Conservation (phyloP, 257 asterid genomes). For the Solanum bulbocastanum region DNA sequence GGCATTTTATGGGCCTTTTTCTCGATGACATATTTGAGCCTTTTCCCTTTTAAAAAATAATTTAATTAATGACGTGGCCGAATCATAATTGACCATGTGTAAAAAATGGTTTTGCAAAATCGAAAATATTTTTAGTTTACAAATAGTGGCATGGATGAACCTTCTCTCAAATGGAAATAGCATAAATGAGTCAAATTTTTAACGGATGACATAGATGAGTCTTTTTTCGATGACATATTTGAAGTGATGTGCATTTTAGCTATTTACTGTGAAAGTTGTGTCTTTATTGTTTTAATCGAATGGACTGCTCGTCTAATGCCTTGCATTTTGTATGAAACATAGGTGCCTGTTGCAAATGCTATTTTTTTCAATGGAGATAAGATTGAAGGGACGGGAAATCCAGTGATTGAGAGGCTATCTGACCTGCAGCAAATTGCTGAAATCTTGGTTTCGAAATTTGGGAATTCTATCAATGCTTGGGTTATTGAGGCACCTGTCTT, state of each 20-base stretch:
- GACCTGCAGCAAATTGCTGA: constrained; percentile 66
- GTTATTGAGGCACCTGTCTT: constrained; percentile 75
- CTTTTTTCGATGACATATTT: neutral
- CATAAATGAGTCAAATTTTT: too few species aligned
- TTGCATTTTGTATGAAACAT: neutral
- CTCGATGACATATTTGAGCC: neutral
- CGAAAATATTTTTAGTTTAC: too few species aligned
- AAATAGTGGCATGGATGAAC: neutral
- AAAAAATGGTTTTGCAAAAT: too few species aligned
- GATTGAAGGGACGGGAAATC: constrained; percentile 66
- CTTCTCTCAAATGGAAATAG: neutral
- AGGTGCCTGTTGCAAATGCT: constrained; percentile 88
- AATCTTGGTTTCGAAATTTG: constrained; percentile 72
- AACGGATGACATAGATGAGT: neutral
- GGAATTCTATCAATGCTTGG: constrained; percentile 72
- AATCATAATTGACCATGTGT: too few species aligned
- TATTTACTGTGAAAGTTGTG: neutral
- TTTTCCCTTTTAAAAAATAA: neutral
- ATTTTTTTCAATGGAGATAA: constrained; percentile 83
- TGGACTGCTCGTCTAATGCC: neutral
- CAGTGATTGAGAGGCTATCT: constrained; percentile 78
- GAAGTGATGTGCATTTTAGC: neutral
- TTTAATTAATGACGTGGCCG: too few species aligned
- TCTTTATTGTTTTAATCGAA: neutral
- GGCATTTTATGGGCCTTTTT: neutral